These are phyloP conservation scores for Kwoniella dejecticola DNA, from an alignment of 768 basidiomycete species.

Conservation along the genomic window DNA sequence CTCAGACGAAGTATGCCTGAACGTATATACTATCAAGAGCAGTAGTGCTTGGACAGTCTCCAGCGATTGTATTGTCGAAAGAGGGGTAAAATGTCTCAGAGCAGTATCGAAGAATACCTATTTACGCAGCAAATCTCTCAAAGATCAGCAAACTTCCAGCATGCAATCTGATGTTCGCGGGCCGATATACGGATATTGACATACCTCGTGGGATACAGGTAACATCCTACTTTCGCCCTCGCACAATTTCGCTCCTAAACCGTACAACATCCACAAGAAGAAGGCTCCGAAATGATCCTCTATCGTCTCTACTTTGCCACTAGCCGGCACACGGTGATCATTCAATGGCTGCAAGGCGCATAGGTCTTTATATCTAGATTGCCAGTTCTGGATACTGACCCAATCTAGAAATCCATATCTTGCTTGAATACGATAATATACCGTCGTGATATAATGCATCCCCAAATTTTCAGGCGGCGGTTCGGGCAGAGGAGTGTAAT, in stretches of 20 bases:
- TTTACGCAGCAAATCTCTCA: neutral
- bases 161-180: no score
- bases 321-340: neutral
- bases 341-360: constrained; percentile 1
- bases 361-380: neutral
- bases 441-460: constrained; percentile 11
- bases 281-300: constrained; percentile 9
- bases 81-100: constrained; percentile 1
- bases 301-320: neutral
- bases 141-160: neutral
- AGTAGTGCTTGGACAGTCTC: constrained; percentile 8
- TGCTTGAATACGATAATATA: constrained; percentile 13
- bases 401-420: constrained; percentile 14
- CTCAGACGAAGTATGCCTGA: constrained; percentile 14
- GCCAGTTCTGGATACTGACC: constrained; percentile 13
- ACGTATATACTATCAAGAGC: constrained; percentile 10
- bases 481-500: neutral
- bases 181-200: no score
- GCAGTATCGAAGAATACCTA: constrained; percentile 8
- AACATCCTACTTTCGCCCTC: constrained; percentile 1
- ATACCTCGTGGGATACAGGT: constrained; percentile 4
- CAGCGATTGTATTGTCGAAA: constrained; percentile 5
- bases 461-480: constrained; percentile 3
- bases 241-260: constrained; percentile 11
- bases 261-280: constrained; percentile 16